Evolutionary conservation across 345 rosid genomes (phyloP), one percentile per base, ranked within the genome.

Genomic region (Linum tenue): DNA sequence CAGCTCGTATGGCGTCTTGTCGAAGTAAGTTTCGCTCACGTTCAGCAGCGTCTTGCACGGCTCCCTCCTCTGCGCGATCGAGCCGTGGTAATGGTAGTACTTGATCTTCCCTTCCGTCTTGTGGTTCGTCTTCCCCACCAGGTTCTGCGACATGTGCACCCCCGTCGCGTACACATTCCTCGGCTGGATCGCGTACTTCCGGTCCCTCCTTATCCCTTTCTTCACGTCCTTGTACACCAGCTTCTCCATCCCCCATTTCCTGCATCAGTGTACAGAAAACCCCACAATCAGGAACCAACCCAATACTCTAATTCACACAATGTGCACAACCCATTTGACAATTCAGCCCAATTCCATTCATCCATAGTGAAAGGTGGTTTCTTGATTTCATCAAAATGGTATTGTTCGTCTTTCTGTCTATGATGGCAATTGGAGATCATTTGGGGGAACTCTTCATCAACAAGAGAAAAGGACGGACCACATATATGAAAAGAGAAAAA

Each of bases 201-300:
- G 72, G 71, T 92, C 96, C 63, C 90, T 79, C 61, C 98, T 72
- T 57, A 84, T 81, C 8, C 86, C 97, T 64, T 70, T 86, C 78
- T 85, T 92, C 48, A 77, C 82, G 36, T 92, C 98, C 64, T 79
- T 78, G 64, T 81, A 92, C 12, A 87, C 92, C 17, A 92, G 79
- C 76, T 92, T 92, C 87, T 92, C 98, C 62, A 92, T 67, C 9
- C 98, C 98, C 98, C 98, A 92, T 76, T 72, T 83, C 81, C 98
- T 92, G 81, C 61, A 9, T 5, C 5, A 1, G 0, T 9, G 16
- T 56, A 55, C n/a, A 9, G 5, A 55, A 9, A 11, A 39, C 41
- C 14, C n/a, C 11, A 55, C 39, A 66, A 35, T 17, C 53, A 44
- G 14, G 51, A 59, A 48, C 58, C 2, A 35, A 60, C 15, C 59